These are phyloP conservation scores for Pholiota conissans DNA, from an alignment of 768 basidiomycete genomes.

Conservation along the genomic window DNA sequence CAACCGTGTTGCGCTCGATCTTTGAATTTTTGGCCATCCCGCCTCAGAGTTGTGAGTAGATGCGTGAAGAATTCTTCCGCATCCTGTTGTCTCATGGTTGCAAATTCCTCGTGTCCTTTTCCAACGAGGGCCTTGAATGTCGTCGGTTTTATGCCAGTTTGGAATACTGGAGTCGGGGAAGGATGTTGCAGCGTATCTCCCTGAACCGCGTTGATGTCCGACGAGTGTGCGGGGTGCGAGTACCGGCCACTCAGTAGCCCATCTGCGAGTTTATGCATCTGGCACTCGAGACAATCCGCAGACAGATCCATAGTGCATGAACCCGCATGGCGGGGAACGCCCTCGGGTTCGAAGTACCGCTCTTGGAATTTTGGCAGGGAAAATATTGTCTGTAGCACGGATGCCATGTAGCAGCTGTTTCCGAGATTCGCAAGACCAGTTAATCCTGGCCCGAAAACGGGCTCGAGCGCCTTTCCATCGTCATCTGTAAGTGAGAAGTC, in stretches of 20 bases:
- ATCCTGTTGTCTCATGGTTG: constrained; percentile 97
- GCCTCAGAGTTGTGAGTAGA: constrained; percentile 70
- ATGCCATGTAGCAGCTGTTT: constrained; percentile 99
- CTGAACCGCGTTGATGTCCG: neutral
- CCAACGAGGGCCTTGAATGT: constrained; percentile 90
- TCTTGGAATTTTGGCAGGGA: constrained; percentile 73
- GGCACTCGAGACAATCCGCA: constrained; percentile 90
- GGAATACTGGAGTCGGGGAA: constrained; percentile 59
- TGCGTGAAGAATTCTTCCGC: constrained; percentile 92
- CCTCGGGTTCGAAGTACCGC: constrained; percentile 52
- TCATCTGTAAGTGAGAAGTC: constrained; percentile 91
- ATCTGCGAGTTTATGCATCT: constrained; percentile 90
- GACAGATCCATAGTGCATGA: constrained; percentile 69
- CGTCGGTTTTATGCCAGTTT: constrained; percentile 79
- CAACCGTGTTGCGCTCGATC: constrained; percentile 33
- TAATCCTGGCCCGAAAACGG: constrained; percentile 84
- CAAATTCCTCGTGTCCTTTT: constrained; percentile 90
- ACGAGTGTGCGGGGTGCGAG: constrained; percentile 53
- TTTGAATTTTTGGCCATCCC: constrained; percentile 56
- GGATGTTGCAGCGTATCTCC: constrained; percentile 20
- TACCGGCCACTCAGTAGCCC: constrained; percentile 93
- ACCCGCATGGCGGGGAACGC: constrained; percentile 47
- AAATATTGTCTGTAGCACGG: constrained; percentile 85
- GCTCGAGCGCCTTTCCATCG: constrained; percentile 84
- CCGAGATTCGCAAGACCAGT: constrained; percentile 93